Evolutionary conservation across 2,329 filamentous ascomycete species (phyloP), one percentile per base, ranked within the genome.

Genomic region (Fusarium torulosum): DNA sequence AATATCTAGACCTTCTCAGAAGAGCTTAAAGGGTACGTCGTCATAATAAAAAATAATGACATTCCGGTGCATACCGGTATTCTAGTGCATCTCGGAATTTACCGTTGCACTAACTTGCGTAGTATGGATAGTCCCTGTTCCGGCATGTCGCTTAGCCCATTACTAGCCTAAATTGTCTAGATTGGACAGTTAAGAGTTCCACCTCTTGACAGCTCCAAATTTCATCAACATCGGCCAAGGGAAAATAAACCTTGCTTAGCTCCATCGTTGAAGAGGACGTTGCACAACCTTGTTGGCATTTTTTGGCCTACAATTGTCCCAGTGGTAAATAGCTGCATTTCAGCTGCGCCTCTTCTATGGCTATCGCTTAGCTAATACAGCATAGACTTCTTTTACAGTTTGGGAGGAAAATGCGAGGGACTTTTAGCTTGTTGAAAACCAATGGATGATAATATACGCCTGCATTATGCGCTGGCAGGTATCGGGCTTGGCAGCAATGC

Each of bases 101-200:
- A n/a, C n/a, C n/a, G n/a, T n/a, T n/a, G n/a, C n/a, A n/a, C n/a
- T n/a, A n/a, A n/a, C n/a, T n/a, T n/a, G n/a, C n/a, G n/a, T n/a
- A n/a, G n/a, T n/a, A n/a, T n/a, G n/a, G n/a, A n/a, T n/a, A n/a
- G n/a, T n/a, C n/a, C n/a, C n/a, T n/a, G n/a, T n/a, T n/a, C n/a
- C n/a, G 45, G 35, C 31, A 37, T 6, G 25, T 54, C 52, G 43
- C 35, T 23, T 54, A 17, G 31, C 19, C 7, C 20, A 10, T 25
- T 7, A 40, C 52, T 50, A 19, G 10, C 52, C 44, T 23, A n/a
- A 54, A 50, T 9, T 7, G 33, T 50, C 52, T 51, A 29, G 23
- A n/a, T 19, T 19, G 6, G 19, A 19, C 11, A 7, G 31, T 23
- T 6, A 14, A 17, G n/a, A 15, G n/a, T 15, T 51, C 25, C 31